Conservation (phyloP, 169 alveolate genomes). For the Cryptosporidium canis region DNA sequence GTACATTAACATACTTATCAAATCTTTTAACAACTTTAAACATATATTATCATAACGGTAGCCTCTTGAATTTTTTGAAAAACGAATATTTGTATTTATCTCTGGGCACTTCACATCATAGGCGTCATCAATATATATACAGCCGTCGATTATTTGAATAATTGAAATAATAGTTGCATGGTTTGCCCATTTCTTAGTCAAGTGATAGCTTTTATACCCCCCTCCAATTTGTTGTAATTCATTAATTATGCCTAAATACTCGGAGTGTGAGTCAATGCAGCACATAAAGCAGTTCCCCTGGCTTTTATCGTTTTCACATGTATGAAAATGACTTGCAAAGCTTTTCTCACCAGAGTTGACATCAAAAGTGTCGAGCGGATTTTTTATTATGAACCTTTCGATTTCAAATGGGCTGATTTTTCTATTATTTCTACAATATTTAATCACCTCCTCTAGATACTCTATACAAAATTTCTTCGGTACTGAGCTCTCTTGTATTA, state of each 20-base stretch:
- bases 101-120: neutral
- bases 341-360: neutral
- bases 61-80: neutral
- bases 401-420: conserved; percentile 17
- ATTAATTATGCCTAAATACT: conserved; percentile 56
- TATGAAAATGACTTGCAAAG: conserved; percentile 10
- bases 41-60: neutral
- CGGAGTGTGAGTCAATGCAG: conserved; percentile 40
- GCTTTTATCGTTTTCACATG: conserved; percentile 9
- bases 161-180: conserved; percentile 28
- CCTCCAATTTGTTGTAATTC: neutral
- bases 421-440: conserved; percentile 16
- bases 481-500: neutral
- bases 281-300: conserved; percentile 32
- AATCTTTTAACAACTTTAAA: neutral
- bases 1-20: conserved; percentile 4
- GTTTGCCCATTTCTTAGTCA: conserved; percentile 40
- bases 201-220: neutral
- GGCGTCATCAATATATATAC: neutral
- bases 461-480: conserved; percentile 47
- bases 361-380: neutral
- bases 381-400: conserved; percentile 21
- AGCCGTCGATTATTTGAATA: neutral
- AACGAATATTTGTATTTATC: neutral
- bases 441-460: conserved; percentile 36